Evolutionary conservation across 2,329 filamentous ascomycete species (phyloP).

Genomic region (Chalara sp.): DNA sequence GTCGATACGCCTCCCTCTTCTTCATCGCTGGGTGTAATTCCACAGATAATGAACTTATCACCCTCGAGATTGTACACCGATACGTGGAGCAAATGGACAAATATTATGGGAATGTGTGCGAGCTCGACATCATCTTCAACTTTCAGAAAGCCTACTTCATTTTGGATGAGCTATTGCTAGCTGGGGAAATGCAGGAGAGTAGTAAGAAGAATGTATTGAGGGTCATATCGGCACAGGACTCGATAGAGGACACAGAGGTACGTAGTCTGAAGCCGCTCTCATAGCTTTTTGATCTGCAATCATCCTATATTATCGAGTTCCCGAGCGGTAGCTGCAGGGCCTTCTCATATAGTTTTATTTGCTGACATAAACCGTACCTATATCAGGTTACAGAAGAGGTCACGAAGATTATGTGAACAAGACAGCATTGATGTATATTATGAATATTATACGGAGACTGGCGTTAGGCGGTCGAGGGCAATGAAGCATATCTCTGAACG

Average conservation of each 20-base stretch:
- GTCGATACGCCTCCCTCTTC: constrained; percentile 96
- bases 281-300: too few species aligned
- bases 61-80: constrained; percentile 95
- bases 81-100: constrained; percentile 99
- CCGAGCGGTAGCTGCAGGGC: constrained; percentile 10
- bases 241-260: constrained; percentile 98
- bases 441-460: constrained; percentile 11
- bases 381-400: constrained; percentile 30
- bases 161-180: constrained; percentile 88
- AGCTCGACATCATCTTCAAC: constrained; percentile 83
- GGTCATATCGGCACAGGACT: constrained; percentile 95
- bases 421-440: constrained; percentile 4
- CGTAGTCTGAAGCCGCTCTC: constrained; percentile 22
- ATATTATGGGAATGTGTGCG: constrained; percentile 99
- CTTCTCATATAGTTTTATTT: constrained; percentile 37
- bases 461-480: neutral
- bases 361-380: constrained; percentile 47
- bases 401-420: constrained; percentile 30
- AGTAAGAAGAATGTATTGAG: constrained; percentile 98
- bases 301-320: neutral
- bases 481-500: constrained; percentile 1
- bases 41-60: constrained; percentile 98
- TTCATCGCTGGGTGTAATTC: constrained; percentile 97
- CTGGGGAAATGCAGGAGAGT: constrained; percentile 96
- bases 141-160: constrained; percentile 99